Evolutionary conservation across 768 basidiomycete genomes (phyloP), one percentile per base, ranked within the genome.

Genomic region (Dendrothele bispora): DNA sequence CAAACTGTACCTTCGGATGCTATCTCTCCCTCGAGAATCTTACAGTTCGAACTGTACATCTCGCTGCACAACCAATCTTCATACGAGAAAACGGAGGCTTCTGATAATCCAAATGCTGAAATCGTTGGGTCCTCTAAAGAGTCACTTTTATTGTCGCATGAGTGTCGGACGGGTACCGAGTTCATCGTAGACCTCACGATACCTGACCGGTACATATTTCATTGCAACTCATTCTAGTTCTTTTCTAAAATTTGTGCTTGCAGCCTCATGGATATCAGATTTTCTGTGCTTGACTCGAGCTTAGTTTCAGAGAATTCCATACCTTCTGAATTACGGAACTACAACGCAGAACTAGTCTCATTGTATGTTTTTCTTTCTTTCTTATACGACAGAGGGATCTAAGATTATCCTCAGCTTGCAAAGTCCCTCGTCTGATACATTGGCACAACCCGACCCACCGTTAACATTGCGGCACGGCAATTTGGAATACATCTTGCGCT

Each of bases 251-350:
- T 7, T n/a, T n/a, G n/a, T n/a, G 21, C 46, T n/a, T 6, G 43
- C 49, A 84, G 83, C 20, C 73, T 79, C 11, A 72, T 83, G 70
- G 84, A 87, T 56, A 55, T 84, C 27, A 80, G 73, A 25, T 66
- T 87, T 44, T 66, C 72, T 24, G 57, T 72, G 20, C 66, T 69
- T 25, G 64, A 72, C 41, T 61, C 60, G 36, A 53, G 49, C n/a
- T 21, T 49, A 5, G 41, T 78, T 14, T 18, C 57, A 1, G 49
- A 51, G 11, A 49, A 55, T 22, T 54, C 64, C n/a, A 69, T 69
- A 53, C 83, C 82, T 34, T 29, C 50, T 12, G 66, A 57, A 30
- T 55, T 86, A 45, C 60, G 59, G 46, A 52, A 63, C 22, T 84
- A 85, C 49, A 49, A 66, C 1, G 34, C 57, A 2, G 57, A 64